Percentiles rank a stretch among this genome's conserved stretches.
Evolutionary conservation across 345 rosid species (phyloP).

Genomic region (Populus pruinosa): DNA sequence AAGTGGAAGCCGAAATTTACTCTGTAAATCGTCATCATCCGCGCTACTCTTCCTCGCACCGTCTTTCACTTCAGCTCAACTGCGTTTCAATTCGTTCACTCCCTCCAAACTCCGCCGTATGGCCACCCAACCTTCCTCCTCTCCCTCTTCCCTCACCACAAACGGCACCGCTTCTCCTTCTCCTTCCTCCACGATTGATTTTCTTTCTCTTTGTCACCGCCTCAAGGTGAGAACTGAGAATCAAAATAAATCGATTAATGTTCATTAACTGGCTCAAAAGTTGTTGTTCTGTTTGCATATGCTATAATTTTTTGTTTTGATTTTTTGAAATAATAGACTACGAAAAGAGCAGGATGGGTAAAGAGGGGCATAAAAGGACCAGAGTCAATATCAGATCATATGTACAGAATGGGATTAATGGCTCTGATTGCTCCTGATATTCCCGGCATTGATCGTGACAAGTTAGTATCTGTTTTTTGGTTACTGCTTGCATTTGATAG

Average conservation of each 20-base stretch:
- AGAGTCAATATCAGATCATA: conserved; percentile 87
- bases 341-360: conserved; percentile 93
- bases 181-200: conserved; percentile 70
- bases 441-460: conserved; percentile 80
- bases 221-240: conserved; percentile 55
- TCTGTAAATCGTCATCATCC: conserved; percentile 46
- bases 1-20: conserved; percentile 44
- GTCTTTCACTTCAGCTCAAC: conserved; percentile 36
- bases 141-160: conserved; percentile 28
- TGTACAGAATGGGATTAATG: conserved; percentile 97
- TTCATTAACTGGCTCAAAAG: not conserved
- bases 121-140: conserved; percentile 45
- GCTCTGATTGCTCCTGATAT: conserved; percentile 70
- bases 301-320: not conserved
- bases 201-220: conserved; percentile 84
- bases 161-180: conserved; percentile 13
- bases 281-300: not conserved
- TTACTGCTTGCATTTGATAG: not conserved
- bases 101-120: conserved; percentile 36
- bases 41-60: conserved; percentile 40
- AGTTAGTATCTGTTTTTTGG: conserved; percentile 36
- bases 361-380: conserved; percentile 66
- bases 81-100: conserved; percentile 34
- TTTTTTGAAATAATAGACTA: conserved; percentile 44
- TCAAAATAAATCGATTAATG: not conserved